phyloP scores from a whole-genome alignment of 2,329 filamentous ascomycete genomes.

The Alternaria sp. region DNA sequence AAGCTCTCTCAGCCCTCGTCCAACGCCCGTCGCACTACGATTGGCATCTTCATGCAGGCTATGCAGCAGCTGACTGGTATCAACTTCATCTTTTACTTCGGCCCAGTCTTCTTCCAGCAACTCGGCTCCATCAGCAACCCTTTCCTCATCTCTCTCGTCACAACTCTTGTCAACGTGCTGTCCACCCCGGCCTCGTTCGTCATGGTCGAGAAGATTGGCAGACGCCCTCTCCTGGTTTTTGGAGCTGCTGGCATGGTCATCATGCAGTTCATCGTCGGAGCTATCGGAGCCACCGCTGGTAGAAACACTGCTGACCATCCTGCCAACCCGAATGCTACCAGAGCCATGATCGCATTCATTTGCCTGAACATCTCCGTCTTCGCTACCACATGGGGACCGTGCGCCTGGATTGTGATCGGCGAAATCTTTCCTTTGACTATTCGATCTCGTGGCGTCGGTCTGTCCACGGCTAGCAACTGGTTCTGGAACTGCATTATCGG shows the following conservation, averaged over 20 bases:
- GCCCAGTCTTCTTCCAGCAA: constrained; percentile 81
- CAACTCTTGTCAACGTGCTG: constrained; percentile 84
- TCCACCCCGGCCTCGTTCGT: constrained; percentile 88
- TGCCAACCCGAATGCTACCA: constrained; percentile 35
- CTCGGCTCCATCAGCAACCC: constrained; percentile 73
- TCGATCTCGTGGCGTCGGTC: constrained; percentile 83
- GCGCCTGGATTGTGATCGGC: constrained; percentile 75
- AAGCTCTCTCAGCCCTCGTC: constrained; percentile 57
- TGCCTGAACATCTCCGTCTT: constrained; percentile 94
- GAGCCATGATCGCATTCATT: constrained; percentile 79
- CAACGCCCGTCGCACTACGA: constrained; percentile 56
- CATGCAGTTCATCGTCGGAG: constrained; percentile 86
- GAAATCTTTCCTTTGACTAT: constrained; percentile 92
- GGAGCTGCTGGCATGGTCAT: constrained; percentile 83
- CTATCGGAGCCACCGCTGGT: constrained; percentile 57
- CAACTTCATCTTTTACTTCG: constrained; percentile 72
- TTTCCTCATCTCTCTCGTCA: constrained; percentile 85
- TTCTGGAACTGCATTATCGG: constrained; percentile 80
- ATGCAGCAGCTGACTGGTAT: constrained; percentile 74
- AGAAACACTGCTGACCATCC: constrained; percentile 47
- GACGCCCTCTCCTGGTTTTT: constrained; percentile 77
- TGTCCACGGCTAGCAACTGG: constrained; percentile 75
- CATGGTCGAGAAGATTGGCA: constrained; percentile 80
- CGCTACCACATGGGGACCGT: constrained; percentile 85
- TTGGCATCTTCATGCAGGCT: constrained; percentile 58